A percentile compares a stretch with the other conserved stretches of the same genome.
These are phyloP conservation scores for Lomentospora prolificans DNA, from an alignment of 2,329 filamentous ascomycete species.

Conservation along the genomic window DNA sequence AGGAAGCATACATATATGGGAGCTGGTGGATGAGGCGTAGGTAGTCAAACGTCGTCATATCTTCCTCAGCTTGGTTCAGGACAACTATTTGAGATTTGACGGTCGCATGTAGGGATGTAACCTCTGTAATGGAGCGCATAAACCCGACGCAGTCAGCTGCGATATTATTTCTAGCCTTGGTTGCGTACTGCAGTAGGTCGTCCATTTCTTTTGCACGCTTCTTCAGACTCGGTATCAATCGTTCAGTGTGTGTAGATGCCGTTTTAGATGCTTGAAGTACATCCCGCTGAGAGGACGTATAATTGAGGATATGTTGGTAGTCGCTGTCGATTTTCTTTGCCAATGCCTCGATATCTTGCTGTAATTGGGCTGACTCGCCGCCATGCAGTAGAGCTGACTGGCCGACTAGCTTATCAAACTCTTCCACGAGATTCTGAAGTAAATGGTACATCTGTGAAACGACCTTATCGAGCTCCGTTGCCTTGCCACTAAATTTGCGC, in stretches of 20 bases:
- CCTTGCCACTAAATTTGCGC: conserved; percentile 48
- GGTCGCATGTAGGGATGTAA: conserved; percentile 65
- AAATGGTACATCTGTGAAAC: conserved; percentile 51
- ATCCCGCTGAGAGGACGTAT: conserved; percentile 53
- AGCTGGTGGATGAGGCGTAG: conserved; percentile 72
- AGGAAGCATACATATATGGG: conserved; percentile 82
- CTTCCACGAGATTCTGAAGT: conserved; percentile 51
- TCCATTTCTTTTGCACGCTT: conserved; percentile 52
- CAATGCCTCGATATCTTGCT: conserved; percentile 79
- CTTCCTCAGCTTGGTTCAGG: conserved; percentile 64
- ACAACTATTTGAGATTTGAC: conserved; percentile 63
- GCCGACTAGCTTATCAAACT: conserved; percentile 49
- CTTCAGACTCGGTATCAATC: conserved; percentile 47
- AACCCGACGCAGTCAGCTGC: conserved; percentile 57
- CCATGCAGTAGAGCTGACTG: conserved; percentile 47
- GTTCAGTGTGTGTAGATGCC: conserved; percentile 53
- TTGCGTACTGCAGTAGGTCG: conserved; percentile 47
- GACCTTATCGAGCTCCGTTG: conserved; percentile 50
- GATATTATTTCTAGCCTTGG: conserved; percentile 57
- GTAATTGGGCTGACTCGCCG: conserved; percentile 56
- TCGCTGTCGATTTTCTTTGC: conserved; percentile 81
- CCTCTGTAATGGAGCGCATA: conserved; percentile 73
- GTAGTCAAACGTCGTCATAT: conserved; percentile 70
- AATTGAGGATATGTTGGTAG: conserved; percentile 64
- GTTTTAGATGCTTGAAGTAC: conserved; percentile 53